Conservation (phyloP, 345 rosid genomes). For the Lepidium africanum region DNA sequence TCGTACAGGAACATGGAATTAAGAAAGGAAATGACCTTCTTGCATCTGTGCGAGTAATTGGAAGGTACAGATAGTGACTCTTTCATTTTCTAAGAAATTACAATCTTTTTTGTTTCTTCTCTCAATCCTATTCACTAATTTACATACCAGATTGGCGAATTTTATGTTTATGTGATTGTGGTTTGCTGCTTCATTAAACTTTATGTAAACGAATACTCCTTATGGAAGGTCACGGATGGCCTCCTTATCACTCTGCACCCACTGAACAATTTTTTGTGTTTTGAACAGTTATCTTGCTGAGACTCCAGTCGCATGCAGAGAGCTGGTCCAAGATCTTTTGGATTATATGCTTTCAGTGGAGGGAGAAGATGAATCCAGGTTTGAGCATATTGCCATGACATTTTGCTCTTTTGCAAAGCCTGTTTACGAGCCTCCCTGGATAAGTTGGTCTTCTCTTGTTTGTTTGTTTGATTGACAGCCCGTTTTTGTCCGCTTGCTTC, state of each 20-base stretch:
- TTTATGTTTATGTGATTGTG: not conserved
- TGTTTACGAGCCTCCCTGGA: constrained; percentile 14
- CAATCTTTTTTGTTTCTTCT: not conserved
- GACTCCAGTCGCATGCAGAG: constrained; percentile 68
- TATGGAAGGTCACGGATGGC: not conserved
- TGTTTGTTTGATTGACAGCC: constrained; percentile 41
- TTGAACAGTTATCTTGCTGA: constrained; percentile 80
- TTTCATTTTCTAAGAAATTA: not conserved
- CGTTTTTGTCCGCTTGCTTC: constrained; percentile 65
- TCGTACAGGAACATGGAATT: constrained; percentile 64
- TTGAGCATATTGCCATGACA: not conserved
- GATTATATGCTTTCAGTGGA: constrained; percentile 70
- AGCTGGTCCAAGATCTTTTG: constrained; percentile 61
- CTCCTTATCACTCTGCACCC: not conserved
- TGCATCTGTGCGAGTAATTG: constrained; percentile 79
- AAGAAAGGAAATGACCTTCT: constrained; percentile 85
- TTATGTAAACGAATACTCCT: not conserved
- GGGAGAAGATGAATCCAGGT: constrained; percentile 91
- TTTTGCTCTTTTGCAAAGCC: not conserved
- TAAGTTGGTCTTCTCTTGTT: constrained; percentile 13
- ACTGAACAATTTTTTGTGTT: not conserved
- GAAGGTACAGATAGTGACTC: constrained; percentile 45
- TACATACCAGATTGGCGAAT: not conserved
- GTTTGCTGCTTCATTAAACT: not conserved
- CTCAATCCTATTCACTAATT: not conserved